These are phyloP conservation scores for Suillus weaverae DNA, from an alignment of 768 basidiomycete genomes.

Conservation along the genomic window DNA sequence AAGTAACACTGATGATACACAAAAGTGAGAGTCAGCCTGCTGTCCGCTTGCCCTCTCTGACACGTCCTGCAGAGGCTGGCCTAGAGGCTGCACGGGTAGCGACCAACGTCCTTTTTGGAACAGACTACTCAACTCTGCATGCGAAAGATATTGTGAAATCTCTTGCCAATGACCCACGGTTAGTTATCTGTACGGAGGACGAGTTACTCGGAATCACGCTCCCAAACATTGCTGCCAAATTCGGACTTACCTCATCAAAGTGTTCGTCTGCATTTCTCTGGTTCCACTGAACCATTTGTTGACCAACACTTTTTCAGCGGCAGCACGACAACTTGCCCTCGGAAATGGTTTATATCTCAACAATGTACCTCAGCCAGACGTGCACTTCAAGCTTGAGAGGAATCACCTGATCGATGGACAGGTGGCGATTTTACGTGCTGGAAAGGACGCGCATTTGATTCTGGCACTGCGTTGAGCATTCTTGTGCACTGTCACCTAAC, in stretches of 20 bases:
- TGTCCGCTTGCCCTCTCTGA: background rate
- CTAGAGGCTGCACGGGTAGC: constrained; percentile 43
- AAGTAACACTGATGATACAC: constrained; percentile 62
- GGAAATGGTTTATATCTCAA: constrained; percentile 77
- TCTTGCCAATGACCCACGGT: constrained; percentile 63
- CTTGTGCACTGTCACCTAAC: background rate
- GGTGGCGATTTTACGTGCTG: constrained; percentile 67
- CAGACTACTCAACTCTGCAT: constrained; percentile 41
- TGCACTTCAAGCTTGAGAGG: constrained; percentile 40
- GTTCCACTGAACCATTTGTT: constrained; percentile 4
- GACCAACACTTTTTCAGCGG: constrained; percentile 44
- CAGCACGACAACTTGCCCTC: constrained; percentile 59
- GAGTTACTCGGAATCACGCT: constrained; percentile 57
- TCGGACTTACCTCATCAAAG: constrained; percentile 61
- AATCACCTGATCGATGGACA: constrained; percentile 58
- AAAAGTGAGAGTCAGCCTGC: constrained; percentile 39
- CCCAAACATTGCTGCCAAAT: constrained; percentile 57
- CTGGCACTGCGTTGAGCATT: constrained; percentile 39
- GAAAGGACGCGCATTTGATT: constrained; percentile 70
- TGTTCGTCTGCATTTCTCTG: constrained; percentile 43
- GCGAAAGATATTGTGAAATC: constrained; percentile 59
- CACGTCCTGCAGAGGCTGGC: constrained; percentile 34
- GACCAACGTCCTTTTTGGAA: constrained; percentile 46
- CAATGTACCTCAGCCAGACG: constrained; percentile 53
- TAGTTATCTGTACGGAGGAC: constrained; percentile 49